phyloP scores from a whole-genome alignment of 495 filamentous ascomycete genomes.

The Talaromyces liani region DNA sequence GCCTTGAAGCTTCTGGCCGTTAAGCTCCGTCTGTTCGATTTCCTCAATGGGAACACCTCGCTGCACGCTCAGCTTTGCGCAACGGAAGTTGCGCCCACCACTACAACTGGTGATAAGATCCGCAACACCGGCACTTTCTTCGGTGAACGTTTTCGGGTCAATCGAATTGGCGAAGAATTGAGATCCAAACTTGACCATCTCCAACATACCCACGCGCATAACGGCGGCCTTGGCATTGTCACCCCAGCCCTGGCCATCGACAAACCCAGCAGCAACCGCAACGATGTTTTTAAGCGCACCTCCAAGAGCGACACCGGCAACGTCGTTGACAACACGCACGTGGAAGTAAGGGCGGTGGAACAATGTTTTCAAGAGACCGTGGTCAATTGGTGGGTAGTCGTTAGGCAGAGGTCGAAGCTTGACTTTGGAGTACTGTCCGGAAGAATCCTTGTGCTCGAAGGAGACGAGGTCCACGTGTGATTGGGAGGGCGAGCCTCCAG shows the following conservation, averaged over 20 bases:
- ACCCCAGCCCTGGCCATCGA: conserved; percentile 93
- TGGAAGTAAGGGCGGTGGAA: conserved; percentile 99
- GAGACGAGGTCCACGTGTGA: conserved; percentile 52
- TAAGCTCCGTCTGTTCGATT: conserved; percentile 82
- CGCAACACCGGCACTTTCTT: conserved; percentile 92
- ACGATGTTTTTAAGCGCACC: conserved; percentile 98
- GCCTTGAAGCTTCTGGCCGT: conserved; percentile 95
- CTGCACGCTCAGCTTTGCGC: conserved; percentile 82
- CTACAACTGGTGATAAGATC: conserved; percentile 93
- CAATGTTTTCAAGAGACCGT: conserved; percentile 67
- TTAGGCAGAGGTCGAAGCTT: conserved; percentile 65
- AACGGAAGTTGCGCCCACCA: conserved; percentile 87
- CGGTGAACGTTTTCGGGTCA: conserved; percentile 77
- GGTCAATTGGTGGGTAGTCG: conserved; percentile 77
- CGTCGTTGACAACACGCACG: conserved; percentile 83
- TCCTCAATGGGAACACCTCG: conserved; percentile 72
- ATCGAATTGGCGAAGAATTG: conserved; percentile 82
- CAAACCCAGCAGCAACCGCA: conserved; percentile 88
- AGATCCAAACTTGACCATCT: conserved; percentile 92
- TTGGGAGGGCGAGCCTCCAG: conserved; percentile 41
- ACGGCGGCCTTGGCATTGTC: conserved; percentile 96
- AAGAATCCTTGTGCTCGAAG: conserved; percentile 59
- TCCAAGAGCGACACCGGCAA: conserved; percentile 90
- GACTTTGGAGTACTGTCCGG: conserved; percentile 51
- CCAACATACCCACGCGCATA: conserved; percentile 88